Percentiles rank a stretch among this genome's conserved stretches.
phyloP scores from a whole-genome alignment of 257 asterid species.

The Ballota nigra region DNA sequence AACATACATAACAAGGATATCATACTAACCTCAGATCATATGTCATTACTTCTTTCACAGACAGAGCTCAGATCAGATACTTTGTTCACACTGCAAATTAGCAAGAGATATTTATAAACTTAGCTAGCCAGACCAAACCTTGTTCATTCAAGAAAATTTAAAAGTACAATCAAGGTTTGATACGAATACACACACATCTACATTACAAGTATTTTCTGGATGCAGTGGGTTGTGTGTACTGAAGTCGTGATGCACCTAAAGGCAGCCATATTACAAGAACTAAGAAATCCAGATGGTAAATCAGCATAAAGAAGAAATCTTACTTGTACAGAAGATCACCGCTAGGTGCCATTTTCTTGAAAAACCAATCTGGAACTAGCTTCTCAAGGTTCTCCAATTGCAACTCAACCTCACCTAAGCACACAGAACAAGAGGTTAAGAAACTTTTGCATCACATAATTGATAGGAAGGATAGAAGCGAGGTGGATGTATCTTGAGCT shows the following conservation, averaged over 20 bases:
- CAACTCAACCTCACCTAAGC: slow-evolving; percentile 59
- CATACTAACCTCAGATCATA: slow-evolving; percentile 35
- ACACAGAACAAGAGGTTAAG: slow-evolving; percentile 20
- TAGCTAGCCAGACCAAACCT: neutral
- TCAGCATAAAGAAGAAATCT: slow-evolving; percentile 20
- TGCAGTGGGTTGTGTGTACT: too few relatives aligned
- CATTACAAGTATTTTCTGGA: neutral
- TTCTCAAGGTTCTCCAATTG: slow-evolving; percentile 70
- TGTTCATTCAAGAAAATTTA: too few relatives aligned
- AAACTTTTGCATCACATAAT: neutral
- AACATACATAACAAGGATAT: neutral
- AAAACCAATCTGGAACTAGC: slow-evolving; percentile 84
- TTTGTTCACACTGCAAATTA: slow-evolving; percentile 56
- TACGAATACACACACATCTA: neutral
- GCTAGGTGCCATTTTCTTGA: slow-evolving; percentile 50
- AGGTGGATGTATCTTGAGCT: slow-evolving; percentile 25
- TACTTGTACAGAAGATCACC: slow-evolving; percentile 78
- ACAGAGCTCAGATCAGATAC: slow-evolving; percentile 52
- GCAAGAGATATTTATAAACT: slow-evolving; percentile 9
- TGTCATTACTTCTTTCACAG: slow-evolving; percentile 45
- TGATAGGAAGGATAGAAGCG: neutral
- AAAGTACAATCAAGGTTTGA: neutral
- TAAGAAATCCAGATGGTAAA: slow-evolving; percentile 1
- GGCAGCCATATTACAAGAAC: neutral
- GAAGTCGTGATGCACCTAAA: neutral